These are phyloP conservation scores for Talaromyces sp. DNA, from an alignment of 2,329 filamentous ascomycete species.

Conservation along the genomic window DNA sequence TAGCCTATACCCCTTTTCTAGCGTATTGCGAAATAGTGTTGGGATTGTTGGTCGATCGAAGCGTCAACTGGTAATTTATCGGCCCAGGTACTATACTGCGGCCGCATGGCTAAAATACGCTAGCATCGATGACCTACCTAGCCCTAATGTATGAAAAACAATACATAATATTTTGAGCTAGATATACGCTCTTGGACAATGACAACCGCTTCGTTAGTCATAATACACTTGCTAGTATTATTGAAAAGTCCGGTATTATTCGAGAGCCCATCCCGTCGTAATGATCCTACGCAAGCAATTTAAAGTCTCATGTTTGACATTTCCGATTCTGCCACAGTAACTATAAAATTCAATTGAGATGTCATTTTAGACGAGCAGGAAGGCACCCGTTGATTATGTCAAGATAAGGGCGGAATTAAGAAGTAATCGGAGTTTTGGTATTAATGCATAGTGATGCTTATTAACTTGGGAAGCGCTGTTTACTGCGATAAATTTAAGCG, in stretches of 20 bases:
- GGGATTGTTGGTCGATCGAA: not conserved
- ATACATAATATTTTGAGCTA: not conserved
- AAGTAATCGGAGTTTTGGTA: too few relatives aligned
- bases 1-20: not conserved
- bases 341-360: not conserved
- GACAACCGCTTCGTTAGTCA: not conserved
- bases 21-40: not conserved
- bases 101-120: not conserved
- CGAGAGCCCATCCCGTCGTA: not conserved
- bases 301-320: not conserved
- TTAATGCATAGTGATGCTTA: not conserved
- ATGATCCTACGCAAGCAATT: not conserved
- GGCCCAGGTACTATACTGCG: too few relatives aligned
- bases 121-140: not conserved
- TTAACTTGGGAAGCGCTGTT: not conserved
- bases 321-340: not conserved
- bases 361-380: not conserved
- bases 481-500: too few relatives aligned
- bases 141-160: not conserved
- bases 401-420: not conserved
- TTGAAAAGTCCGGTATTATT: not conserved
- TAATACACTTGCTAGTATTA: too few relatives aligned
- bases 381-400: not conserved
- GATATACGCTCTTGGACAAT: not conserved
- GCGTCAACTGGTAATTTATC: not conserved